Conservation (phyloP, 2,329 filamentous ascomycete species). For the Fusarium pseudoanthophilum region DNA sequence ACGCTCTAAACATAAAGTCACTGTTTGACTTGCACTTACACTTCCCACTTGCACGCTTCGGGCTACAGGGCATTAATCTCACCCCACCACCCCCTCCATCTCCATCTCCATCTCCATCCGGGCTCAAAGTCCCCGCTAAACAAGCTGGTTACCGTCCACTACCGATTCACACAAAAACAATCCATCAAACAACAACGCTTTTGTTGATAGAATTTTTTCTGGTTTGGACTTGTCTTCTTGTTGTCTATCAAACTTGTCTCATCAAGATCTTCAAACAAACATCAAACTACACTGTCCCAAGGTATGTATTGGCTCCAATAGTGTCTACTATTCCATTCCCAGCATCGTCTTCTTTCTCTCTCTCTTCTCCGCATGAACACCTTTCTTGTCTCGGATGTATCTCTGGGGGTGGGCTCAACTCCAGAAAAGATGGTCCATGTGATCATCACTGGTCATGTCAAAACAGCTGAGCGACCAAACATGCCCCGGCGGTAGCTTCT, state of each 20-base stretch:
- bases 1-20: constrained; percentile 13
- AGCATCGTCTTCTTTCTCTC: background rate
- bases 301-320: constrained; percentile 18
- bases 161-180: constrained; percentile 39
- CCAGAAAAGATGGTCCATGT: constrained; percentile 37
- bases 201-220: constrained; percentile 7
- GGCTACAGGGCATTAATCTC: constrained; percentile 24
- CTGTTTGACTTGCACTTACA: constrained; percentile 16
- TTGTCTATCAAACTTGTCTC: background rate
- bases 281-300: background rate
- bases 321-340: background rate
- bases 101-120: background rate
- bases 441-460: constrained; percentile 35
- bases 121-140: constrained; percentile 38
- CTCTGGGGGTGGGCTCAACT: constrained; percentile 38
- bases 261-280: background rate
- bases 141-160: constrained; percentile 35
- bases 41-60: constrained; percentile 16
- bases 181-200: constrained; percentile 24
- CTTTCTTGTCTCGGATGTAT: constrained; percentile 28
- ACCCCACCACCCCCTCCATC: constrained; percentile 28
- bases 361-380: constrained; percentile 21
- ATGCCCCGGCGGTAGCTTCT: constrained; percentile 25
- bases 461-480: constrained; percentile 31
- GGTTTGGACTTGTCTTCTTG: background rate